Base-by-base conservation (phyloP, 148 eudicot species). In the Hydrangea macrophylla region DNA sequence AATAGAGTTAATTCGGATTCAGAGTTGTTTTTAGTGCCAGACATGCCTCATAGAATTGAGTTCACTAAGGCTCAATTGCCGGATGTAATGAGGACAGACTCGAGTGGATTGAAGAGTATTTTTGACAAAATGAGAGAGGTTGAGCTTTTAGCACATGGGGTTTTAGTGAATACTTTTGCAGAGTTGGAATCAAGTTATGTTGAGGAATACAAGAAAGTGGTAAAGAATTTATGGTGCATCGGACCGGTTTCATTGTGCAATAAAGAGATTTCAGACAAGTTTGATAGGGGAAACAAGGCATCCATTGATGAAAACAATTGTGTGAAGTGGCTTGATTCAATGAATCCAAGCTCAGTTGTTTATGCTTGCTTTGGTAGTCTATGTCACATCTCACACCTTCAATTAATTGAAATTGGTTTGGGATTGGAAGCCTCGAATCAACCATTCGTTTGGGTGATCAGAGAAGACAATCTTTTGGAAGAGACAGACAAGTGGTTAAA, bases 331-430 rank as follows among this genome's bases (percentile, higher is more conserved):
- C 71, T 78, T 0, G 69, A 78, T 56, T 58, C 75, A 2, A 73
- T 51, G 68, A 20, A 60, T 18, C 68, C 72, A 10, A 37, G 39
- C 35, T 69, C 81, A 3, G 78, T 78, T 13, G 54, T 78, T 10
- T 78, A 78, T 64, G 75, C 78, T 5, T 73, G 72, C 17, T 78
- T 78, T 55, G 81, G 81, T 23, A 78, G 78, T 74, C 62, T 78
- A 7, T 65, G 64, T 45, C 68, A 40, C 1, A 30, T 74, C 0
- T n/a, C 75, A 7, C 2, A 44, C 6, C 30, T 48, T 2, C 78
- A 78, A 24, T 7, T 67, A 5, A 78, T 64, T 22, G 78, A 78
- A 62, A 67, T 74, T 32, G 77, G 71, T 1, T 40, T 70, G 32
- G 81, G 78, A 4, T 55, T 78, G 20, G 81, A 78, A 56, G 30